Conservation (phyloP, 805 yeast genomes). For the Ogataea nakhonphanomensis region DNA sequence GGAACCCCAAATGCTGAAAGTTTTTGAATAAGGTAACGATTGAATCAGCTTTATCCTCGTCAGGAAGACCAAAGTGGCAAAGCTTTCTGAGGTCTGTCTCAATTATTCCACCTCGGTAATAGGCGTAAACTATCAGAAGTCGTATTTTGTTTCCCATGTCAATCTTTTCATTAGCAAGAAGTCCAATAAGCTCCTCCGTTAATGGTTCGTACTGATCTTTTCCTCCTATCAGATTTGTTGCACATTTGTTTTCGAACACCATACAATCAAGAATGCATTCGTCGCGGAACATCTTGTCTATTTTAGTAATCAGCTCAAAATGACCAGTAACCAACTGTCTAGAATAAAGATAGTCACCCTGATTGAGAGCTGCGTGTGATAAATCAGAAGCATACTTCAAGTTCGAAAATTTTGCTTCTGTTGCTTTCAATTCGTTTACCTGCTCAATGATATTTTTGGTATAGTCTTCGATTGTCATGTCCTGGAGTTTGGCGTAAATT, state of each 20-base stretch:
- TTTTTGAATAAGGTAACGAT: slow-evolving; percentile 55
- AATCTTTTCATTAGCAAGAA: slow-evolving; percentile 48
- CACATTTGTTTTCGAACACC: slow-evolving; percentile 79
- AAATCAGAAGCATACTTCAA: slow-evolving; percentile 27
- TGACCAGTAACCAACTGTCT: slow-evolving; percentile 30
- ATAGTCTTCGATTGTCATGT: slow-evolving; percentile 27
- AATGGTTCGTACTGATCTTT: slow-evolving; percentile 53
- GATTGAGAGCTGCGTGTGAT: slow-evolving; percentile 28
- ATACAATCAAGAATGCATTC: slow-evolving; percentile 49
- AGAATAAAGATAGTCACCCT: slow-evolving; percentile 23
- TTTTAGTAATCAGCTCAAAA: slow-evolving; percentile 46
- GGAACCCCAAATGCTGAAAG: slow-evolving; percentile 41
- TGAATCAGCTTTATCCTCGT: slow-evolving; percentile 26
- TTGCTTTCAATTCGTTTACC: slow-evolving; percentile 23
- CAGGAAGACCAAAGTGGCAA: slow-evolving; percentile 46
- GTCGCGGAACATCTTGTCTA: slow-evolving; percentile 51
- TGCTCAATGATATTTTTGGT: slow-evolving; percentile 21
- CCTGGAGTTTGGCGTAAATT: slow-evolving; percentile 25
- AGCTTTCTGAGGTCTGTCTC: slow-evolving; percentile 71
- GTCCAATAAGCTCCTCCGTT: slow-evolving; percentile 52
- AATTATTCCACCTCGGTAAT: slow-evolving; percentile 79
- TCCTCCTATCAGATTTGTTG: slow-evolving; percentile 68
- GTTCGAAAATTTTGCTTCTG: slow-evolving; percentile 24
- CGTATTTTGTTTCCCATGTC: slow-evolving; percentile 69
- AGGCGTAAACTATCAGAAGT: slow-evolving; percentile 66